A percentile compares a stretch with the other conserved stretches of the same genome.
These are phyloP conservation scores for Vaccinium darrowii DNA, from an alignment of 148 eudicot genomes.

Conservation along the genomic window DNA sequence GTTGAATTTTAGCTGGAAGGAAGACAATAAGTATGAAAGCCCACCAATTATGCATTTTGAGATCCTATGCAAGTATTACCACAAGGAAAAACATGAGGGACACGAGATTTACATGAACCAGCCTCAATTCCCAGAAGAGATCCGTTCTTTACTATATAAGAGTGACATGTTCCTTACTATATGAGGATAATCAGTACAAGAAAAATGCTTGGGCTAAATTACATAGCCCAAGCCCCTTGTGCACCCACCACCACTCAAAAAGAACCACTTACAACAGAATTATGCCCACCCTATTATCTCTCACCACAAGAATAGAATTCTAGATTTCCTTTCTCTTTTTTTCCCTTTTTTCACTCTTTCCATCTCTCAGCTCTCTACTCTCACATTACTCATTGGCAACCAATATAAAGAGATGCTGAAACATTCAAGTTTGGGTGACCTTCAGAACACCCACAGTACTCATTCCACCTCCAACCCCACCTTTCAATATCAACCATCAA, in stretches of 20 bases:
- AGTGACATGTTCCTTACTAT: neutral
- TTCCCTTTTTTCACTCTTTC: neutral
- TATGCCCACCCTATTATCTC: neutral
- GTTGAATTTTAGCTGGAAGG: neutral
- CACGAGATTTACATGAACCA: neutral
- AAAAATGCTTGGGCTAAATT: neutral
- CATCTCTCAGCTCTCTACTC: neutral
- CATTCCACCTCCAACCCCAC: constrained; percentile 4
- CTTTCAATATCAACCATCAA: neutral
- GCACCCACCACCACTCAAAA: neutral
- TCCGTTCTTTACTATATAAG: neutral
- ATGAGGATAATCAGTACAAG: neutral
- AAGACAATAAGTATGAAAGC: neutral
- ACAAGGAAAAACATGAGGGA: neutral
- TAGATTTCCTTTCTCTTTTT: neutral
- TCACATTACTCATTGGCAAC: neutral
- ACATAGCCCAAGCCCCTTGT: neutral
- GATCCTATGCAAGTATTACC: neutral
- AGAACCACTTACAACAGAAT: neutral
- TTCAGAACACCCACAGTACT: neutral
- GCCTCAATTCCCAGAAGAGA: neutral
- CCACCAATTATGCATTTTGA: neutral
- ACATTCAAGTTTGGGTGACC: neutral
- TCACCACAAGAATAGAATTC: neutral
- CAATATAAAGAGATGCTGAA: neutral